Evolutionary conservation across 2,329 filamentous ascomycete species (phyloP), one percentile per base, ranked within the genome.

Genomic region (Teratosphaeria gauchensis): DNA sequence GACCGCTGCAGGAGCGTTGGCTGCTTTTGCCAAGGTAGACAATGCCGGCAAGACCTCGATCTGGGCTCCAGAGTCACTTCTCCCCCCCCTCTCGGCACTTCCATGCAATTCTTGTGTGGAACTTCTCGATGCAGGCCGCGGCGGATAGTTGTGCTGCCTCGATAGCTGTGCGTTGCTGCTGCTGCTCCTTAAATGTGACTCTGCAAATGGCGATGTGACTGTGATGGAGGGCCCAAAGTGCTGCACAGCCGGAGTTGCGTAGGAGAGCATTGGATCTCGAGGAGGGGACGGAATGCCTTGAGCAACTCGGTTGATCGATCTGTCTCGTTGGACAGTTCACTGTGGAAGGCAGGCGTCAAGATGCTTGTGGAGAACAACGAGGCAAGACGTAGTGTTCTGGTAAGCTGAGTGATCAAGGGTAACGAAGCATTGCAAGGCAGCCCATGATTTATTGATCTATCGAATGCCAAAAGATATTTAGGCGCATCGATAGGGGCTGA

Each of bases 241-340:
- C 58, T 66, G 55, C 48, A 62, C 62, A 59, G 56, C 63, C 16
- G 67, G 62, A 14, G 58, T 56, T 32, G 66, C 65, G 66, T 68
- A 68, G 69, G 82, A 83, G 59, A 83, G 76, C 69, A 83, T 73
- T 31, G 28, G 19, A 21, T 21, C 42, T 19, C 16, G 16, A 38
- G 33, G 33, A 38, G 14, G 3, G 33, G 14, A 38, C 4, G 33
- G 33, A 38, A 38, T 11, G 11, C 14, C 14, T 38, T 16, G n/a
- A 14, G 35, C 35, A 42, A 42, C n/a, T 42, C 35, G 4, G 35
- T 42, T 16, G 35, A 42, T 5, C 14, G 7, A 11, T 16, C 35
- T 42, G 35, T 42, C 14, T 11, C 14, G 35, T 42, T 2, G 2
- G 2, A 42, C 1, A 14, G 14, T 5, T 14, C 9, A 28, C 24